phyloP scores from a whole-genome alignment of 192 early-diverging fungal genomes.

The Entomortierella chlamydospora region DNA sequence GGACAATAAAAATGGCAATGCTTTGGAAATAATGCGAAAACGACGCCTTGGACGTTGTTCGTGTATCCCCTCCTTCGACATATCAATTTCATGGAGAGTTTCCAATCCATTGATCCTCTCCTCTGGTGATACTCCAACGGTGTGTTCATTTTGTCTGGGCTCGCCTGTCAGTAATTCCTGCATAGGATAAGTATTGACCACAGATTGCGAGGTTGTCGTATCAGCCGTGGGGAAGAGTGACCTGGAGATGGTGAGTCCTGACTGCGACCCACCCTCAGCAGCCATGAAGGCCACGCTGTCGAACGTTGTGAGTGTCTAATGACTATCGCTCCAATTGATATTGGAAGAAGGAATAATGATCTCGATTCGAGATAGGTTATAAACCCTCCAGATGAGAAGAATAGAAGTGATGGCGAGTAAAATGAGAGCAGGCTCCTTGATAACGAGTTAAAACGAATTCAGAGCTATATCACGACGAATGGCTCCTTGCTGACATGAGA shows the following conservation, averaged over 20 bases:
- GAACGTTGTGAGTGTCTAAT: no score
- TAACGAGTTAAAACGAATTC: not conserved
- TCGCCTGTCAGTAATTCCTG: not conserved
- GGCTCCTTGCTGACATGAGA: not conserved
- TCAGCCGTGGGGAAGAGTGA: not conserved
- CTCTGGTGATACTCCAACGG: not conserved
- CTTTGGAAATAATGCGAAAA: conserved; percentile 4
- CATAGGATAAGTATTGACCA: not conserved
- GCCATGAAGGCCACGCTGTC: conserved; percentile 19
- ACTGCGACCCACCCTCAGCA: conserved; percentile 23
- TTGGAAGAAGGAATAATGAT: no score
- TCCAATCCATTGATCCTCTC: not conserved
- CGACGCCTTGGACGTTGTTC: conserved; percentile 5
- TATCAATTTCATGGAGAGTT: conserved; percentile 10
- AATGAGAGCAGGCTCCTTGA: not conserved
- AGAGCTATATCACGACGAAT: not conserved
- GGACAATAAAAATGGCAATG: conserved; percentile 25
- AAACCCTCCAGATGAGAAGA: no score
- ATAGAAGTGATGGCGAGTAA: no score
- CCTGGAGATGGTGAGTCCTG: conserved; percentile 20
- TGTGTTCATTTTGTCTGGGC: not conserved
- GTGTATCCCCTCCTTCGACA: not conserved
- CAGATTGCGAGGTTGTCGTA: not conserved
- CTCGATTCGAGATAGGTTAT: no score
- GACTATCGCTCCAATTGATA: no score